phyloP scores from a whole-genome alignment of 2,329 filamentous ascomycete species.

The Magnaporthiopsis poae region DNA sequence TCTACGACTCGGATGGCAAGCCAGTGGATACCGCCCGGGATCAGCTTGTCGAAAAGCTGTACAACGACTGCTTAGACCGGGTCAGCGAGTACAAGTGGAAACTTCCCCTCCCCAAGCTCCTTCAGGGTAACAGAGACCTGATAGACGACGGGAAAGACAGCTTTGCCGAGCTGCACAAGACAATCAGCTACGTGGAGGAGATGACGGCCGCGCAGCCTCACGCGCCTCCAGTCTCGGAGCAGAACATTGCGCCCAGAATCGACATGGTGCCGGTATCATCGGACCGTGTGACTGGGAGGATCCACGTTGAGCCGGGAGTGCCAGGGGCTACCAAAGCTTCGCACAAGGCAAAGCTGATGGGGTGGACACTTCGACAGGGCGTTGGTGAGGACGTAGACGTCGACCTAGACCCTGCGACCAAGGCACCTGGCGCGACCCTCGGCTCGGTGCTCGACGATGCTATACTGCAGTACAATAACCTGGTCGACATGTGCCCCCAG shows the following conservation, averaged over 20 bases:
- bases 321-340: slow-evolving; percentile 63
- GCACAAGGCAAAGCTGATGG: slow-evolving; percentile 67
- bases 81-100: slow-evolving; percentile 86
- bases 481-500: slow-evolving; percentile 73
- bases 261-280: slow-evolving; percentile 55
- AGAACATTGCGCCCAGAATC: slow-evolving; percentile 41
- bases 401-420: slow-evolving; percentile 57
- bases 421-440: slow-evolving; percentile 59
- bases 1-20: slow-evolving; percentile 75
- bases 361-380: slow-evolving; percentile 65
- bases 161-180: slow-evolving; percentile 56
- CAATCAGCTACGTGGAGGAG: slow-evolving; percentile 65
- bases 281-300: slow-evolving; percentile 60
- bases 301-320: slow-evolving; percentile 61
- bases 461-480: slow-evolving; percentile 73
- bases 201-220: slow-evolving; percentile 51
- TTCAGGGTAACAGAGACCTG: slow-evolving; percentile 72
- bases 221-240: slow-evolving; percentile 43
- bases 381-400: slow-evolving; percentile 56
- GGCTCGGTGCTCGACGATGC: slow-evolving; percentile 87
- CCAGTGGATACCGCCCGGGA: slow-evolving; percentile 72
- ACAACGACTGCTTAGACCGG: slow-evolving; percentile 87
- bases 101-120: slow-evolving; percentile 54
- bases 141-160: slow-evolving; percentile 78
- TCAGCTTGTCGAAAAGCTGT: slow-evolving; percentile 76